A percentile compares a stretch with the other conserved stretches of the same genome.
These are phyloP conservation scores for Cyberlindnera bimundalis DNA, from an alignment of 805 yeast species.

Conservation along the genomic window DNA sequence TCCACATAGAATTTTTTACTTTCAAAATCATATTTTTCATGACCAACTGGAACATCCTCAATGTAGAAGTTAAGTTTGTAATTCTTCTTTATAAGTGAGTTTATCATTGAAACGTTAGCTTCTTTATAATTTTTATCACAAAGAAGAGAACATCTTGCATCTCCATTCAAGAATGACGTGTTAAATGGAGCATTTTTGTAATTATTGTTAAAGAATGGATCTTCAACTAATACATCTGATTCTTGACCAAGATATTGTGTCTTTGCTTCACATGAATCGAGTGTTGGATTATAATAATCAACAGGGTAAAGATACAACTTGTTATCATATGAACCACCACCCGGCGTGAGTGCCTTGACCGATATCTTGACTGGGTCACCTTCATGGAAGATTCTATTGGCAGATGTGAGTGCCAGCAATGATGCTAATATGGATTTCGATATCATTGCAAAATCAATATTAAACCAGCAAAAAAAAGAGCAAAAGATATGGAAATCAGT, in stretches of 20 bases:
- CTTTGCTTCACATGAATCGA: conserved; percentile 21
- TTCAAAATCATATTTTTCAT: conserved; percentile 28
- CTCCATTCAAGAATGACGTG: conserved; percentile 16
- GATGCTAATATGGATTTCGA: neutral
- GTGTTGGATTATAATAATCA: conserved; percentile 24
- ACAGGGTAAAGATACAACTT: conserved; percentile 26
- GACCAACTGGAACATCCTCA: conserved; percentile 31
- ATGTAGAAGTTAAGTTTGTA: conserved; percentile 30
- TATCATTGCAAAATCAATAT: neutral
- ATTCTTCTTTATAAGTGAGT: conserved; percentile 28
- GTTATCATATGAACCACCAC: conserved; percentile 26
- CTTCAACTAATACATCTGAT: conserved; percentile 7
- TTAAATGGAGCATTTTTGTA: conserved; percentile 22
- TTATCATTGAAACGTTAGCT: conserved; percentile 26
- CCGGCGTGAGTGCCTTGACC: conserved; percentile 26
- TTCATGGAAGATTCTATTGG: conserved; percentile 11
- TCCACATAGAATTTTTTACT: conserved; percentile 27
- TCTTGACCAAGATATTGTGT: conserved; percentile 9
- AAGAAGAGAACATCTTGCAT: conserved; percentile 13
- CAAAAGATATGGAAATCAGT: no score
- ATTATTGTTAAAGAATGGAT: conserved; percentile 18
- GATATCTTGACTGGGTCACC: conserved; percentile 20
- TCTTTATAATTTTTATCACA: conserved; percentile 22
- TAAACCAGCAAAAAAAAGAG: no score
- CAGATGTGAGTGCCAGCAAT: conserved; percentile 2